Percentiles rank a stretch among this genome's conserved stretches.
Evolutionary conservation across 2,329 filamentous ascomycete genomes (phyloP).

Genomic region (Stachybotrys elegans): DNA sequence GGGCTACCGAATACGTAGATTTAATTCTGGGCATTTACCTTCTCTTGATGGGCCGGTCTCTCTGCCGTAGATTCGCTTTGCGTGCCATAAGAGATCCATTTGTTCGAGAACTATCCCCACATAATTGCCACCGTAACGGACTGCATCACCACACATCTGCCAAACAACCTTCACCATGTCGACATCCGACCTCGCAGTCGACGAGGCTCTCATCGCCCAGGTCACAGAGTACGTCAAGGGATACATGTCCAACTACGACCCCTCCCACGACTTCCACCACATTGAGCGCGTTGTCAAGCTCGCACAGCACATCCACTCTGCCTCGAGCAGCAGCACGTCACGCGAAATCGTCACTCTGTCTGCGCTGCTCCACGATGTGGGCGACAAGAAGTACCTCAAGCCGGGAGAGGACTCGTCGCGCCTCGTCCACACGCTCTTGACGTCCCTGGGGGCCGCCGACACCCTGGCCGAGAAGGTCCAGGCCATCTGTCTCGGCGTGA

Average conservation of each 20-base stretch:
- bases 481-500: conserved; percentile 68
- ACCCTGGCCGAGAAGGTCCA: conserved; percentile 64
- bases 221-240: conserved; percentile 60
- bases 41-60: too few relatives aligned
- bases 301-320: conserved; percentile 57
- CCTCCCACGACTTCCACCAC: conserved; percentile 83
- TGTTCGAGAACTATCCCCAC: too few relatives aligned
- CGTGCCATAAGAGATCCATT: too few relatives aligned
- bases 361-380: conserved; percentile 81
- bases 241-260: conserved; percentile 76
- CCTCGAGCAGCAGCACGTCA: conserved; percentile 31
- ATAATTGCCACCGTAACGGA: not conserved
- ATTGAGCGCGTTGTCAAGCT: conserved; percentile 75
- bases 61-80: too few relatives aligned
- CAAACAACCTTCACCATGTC: conserved; percentile 14
- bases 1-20: too few relatives aligned
- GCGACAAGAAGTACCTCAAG: conserved; percentile 74
- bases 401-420: conserved; percentile 52
- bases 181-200: conserved; percentile 16
- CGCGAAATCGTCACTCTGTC: conserved; percentile 58
- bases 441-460: conserved; percentile 48
- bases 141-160: not conserved
- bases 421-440: conserved; percentile 50
- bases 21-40: too few relatives aligned
- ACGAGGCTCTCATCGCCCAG: conserved; percentile 44